Percentiles rank a stretch among this genome's conserved stretches.
These are phyloP conservation scores for Fusarium odoratissimum DNA, from an alignment of 2,329 filamentous ascomycete genomes.

Conservation along the genomic window DNA sequence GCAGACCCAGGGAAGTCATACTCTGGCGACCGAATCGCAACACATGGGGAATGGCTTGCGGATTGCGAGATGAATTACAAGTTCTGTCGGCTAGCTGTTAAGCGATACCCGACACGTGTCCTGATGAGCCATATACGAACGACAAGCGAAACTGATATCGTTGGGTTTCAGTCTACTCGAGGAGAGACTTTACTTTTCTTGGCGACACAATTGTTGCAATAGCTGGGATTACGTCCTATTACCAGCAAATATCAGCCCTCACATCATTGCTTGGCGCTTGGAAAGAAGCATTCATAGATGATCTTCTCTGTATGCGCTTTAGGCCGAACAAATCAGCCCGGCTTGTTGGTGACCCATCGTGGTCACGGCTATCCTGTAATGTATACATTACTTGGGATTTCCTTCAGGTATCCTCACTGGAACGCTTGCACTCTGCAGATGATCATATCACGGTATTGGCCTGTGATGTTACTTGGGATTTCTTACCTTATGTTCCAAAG, in stretches of 20 bases:
- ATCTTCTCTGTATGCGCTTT: neutral
- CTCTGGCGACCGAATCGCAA: too few relatives aligned
- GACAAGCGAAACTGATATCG: neutral
- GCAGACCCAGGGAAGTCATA: too few relatives aligned
- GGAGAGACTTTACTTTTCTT: neutral
- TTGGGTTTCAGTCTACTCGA: neutral
- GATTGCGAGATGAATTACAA: too few relatives aligned
- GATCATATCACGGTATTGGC: too few relatives aligned
- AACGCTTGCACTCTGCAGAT: accelerated
- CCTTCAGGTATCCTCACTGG: too few relatives aligned
- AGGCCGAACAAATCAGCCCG: neutral
- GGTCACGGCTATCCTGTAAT: neutral
- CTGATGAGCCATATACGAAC: too few relatives aligned
- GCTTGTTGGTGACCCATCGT: neutral
- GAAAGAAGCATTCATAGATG: neutral
- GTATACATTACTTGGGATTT: neutral
- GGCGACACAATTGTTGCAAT: neutral
- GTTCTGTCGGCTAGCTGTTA: too few relatives aligned
- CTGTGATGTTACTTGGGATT: neutral
- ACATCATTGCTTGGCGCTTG: neutral
- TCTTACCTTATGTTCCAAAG: neutral
- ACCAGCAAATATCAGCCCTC: neutral
- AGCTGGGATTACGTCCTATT: neutral
- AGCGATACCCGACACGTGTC: too few relatives aligned
- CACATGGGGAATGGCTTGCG: too few relatives aligned